These are phyloP conservation scores for Trametes polyzona DNA, from an alignment of 1,284 basidiomycete species.

Conservation along the genomic window DNA sequence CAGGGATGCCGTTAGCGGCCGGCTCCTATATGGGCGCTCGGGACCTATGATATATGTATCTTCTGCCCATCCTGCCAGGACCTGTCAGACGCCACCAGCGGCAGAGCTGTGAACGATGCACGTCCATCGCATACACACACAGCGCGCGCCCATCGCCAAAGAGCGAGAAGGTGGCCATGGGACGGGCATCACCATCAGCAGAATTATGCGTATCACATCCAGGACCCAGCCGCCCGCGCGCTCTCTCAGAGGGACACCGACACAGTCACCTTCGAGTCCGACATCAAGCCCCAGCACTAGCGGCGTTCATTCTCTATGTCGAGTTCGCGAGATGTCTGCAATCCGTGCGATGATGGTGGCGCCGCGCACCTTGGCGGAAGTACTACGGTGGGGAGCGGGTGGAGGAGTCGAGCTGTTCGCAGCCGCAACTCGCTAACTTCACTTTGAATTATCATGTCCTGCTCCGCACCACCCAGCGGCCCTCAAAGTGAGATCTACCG, in stretches of 20 bases:
- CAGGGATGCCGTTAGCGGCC: neutral
- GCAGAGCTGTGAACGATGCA: neutral
- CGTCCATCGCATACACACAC: too few species aligned
- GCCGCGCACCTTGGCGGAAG: too few species aligned
- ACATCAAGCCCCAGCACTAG: neutral
- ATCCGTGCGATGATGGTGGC: neutral
- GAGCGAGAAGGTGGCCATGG: neutral
- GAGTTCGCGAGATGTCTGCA: constrained; percentile 1
- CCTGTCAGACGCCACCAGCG: neutral
- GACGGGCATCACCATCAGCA: neutral
- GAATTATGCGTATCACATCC: neutral
- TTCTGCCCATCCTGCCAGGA: neutral
- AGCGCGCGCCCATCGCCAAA: neutral
- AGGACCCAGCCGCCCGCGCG: too few species aligned
- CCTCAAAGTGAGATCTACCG: neutral
- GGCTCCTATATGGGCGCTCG: neutral
- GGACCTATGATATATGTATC: neutral
- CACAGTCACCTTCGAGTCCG: too few species aligned
- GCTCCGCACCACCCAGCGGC: neutral
- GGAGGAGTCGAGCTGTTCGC: neutral
- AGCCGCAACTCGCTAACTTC: neutral
- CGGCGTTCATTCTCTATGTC: neutral
- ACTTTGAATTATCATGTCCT: too few species aligned
- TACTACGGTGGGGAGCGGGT: too few species aligned
- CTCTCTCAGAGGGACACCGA: too few species aligned